These are phyloP conservation scores for Ophiostoma fasciatum DNA, from an alignment of 2,329 filamentous ascomycete genomes.

Conservation along the genomic window DNA sequence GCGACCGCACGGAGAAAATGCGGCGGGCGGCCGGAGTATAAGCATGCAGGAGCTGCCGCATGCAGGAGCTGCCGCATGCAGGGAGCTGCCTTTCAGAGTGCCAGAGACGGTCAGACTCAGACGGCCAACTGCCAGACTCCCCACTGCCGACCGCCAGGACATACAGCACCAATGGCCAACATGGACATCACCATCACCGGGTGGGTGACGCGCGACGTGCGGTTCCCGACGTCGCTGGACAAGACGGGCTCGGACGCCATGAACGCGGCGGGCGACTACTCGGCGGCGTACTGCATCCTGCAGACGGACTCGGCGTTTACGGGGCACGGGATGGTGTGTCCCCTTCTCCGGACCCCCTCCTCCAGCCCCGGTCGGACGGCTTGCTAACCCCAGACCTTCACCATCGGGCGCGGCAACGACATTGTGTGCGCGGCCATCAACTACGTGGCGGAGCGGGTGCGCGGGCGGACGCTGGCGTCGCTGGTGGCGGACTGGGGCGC, in stretches of 20 bases:
- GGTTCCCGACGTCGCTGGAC: conserved; percentile 82
- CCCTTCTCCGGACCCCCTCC: not conserved
- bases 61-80: too few relatives aligned
- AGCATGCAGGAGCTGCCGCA: too few relatives aligned
- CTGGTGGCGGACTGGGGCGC: conserved; percentile 70
- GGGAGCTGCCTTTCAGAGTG: too few relatives aligned
- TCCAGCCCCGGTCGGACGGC: too few relatives aligned
- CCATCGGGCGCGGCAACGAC: conserved; percentile 80
- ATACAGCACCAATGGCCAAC: conserved; percentile 22
- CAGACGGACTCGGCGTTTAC: conserved; percentile 58
- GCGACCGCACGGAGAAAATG: not conserved
- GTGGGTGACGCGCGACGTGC: conserved; percentile 57
- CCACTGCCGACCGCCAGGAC: not conserved
- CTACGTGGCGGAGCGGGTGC: conserved; percentile 61
- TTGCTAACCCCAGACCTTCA: conserved; percentile 62
- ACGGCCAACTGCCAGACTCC: too few relatives aligned
- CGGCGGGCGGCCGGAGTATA: too few relatives aligned
- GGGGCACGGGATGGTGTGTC: conserved; percentile 61
- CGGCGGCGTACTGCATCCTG: conserved; percentile 84
- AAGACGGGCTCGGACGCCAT: conserved; percentile 96
- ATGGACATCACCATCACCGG: conserved; percentile 60
- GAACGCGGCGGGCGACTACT: conserved; percentile 90
- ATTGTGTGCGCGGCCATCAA: conserved; percentile 77
- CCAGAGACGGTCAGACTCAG: too few relatives aligned
- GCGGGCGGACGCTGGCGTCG: conserved; percentile 59